Conservation (phyloP, 768 basidiomycete species). For the Pleurotus platypus region DNA sequence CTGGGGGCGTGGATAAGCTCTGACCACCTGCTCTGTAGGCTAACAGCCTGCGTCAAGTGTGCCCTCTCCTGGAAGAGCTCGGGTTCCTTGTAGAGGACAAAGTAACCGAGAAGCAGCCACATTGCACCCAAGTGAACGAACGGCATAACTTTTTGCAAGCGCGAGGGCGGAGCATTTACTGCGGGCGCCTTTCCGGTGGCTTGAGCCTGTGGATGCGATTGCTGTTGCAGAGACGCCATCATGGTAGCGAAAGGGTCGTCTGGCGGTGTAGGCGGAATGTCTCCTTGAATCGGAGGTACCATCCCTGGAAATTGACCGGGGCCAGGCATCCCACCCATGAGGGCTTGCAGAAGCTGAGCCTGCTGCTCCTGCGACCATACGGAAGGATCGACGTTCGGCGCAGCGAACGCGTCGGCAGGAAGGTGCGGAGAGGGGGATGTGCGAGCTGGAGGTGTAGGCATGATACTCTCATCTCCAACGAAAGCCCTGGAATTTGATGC, state of each 20-base stretch:
- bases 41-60: slow-evolving; percentile 24
- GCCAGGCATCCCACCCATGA: slow-evolving; percentile 39
- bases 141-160: slow-evolving; percentile 59
- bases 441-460: slow-evolving; percentile 31
- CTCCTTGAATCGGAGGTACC: slow-evolving; percentile 23
- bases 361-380: slow-evolving; percentile 71
- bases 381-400: slow-evolving; percentile 43
- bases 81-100: slow-evolving; percentile 66
- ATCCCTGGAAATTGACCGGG: slow-evolving; percentile 20
- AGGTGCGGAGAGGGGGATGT: slow-evolving; percentile 26
- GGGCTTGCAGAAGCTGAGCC: slow-evolving; percentile 61
- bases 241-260: slow-evolving; percentile 42
- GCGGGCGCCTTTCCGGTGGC: slow-evolving; percentile 23
- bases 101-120: slow-evolving; percentile 65
- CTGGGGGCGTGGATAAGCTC: slow-evolving; percentile 37
- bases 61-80: slow-evolving; percentile 36
- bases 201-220: slow-evolving; percentile 1
- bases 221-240: slow-evolving; percentile 22
- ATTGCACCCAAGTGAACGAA: slow-evolving; percentile 61
- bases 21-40: slow-evolving; percentile 62
- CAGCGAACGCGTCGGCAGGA: slow-evolving; percentile 14
- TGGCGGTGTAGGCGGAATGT: slow-evolving; percentile 13
- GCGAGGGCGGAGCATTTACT: slow-evolving; percentile 28
- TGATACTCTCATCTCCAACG: slow-evolving; percentile 43
- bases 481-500: slow-evolving; percentile 24